Percentiles rank a stretch among this genome's conserved stretches.
Conservation (phyloP, 148 eudicot genomes). For the Polygonum maritimum region DNA sequence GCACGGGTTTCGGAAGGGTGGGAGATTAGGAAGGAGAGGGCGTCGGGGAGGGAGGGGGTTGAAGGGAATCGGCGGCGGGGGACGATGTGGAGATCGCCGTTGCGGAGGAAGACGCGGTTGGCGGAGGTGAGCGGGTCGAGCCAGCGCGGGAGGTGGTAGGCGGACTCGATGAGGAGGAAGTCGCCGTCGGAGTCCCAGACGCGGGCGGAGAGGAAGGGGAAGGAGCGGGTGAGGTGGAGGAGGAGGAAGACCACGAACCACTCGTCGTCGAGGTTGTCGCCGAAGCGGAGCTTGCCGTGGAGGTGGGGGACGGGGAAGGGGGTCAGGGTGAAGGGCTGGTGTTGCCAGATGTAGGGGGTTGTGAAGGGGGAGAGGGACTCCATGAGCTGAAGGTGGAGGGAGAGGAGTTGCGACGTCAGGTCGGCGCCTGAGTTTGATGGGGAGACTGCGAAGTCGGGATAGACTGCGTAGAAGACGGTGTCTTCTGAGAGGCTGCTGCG, state of each 20-base stretch:
- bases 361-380: slow-evolving; percentile 40
- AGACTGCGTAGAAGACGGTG: slow-evolving; percentile 71
- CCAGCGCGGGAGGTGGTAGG: slow-evolving; percentile 78
- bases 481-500: slow-evolving; percentile 44
- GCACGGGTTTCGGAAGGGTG: slow-evolving; percentile 24
- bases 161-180: slow-evolving; percentile 74
- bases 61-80: slow-evolving; percentile 17
- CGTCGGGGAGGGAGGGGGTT: slow-evolving; percentile 27
- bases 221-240: slow-evolving; percentile 29
- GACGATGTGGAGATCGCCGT: slow-evolving; percentile 37
- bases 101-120: slow-evolving; percentile 66
- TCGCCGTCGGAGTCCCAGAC: slow-evolving; percentile 78
- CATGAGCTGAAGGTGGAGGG: slow-evolving; percentile 71
- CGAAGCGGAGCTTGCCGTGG: slow-evolving; percentile 60
- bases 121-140: slow-evolving; percentile 42
- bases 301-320: slow-evolving; percentile 41
- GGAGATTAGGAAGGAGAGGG: slow-evolving; percentile 26
- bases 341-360: slow-evolving; percentile 67
- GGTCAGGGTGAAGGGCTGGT: slow-evolving; percentile 63
- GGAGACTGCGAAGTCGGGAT: slow-evolving; percentile 49
- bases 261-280: slow-evolving; percentile 88
- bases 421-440: slow-evolving; percentile 4
- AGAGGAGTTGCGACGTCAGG: slow-evolving; percentile 29
- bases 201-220: slow-evolving; percentile 45
- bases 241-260: slow-evolving; percentile 86